These are phyloP conservation scores for Penicillium janthinellum DNA, from an alignment of 2,329 filamentous ascomycete genomes.

Conservation along the genomic window DNA sequence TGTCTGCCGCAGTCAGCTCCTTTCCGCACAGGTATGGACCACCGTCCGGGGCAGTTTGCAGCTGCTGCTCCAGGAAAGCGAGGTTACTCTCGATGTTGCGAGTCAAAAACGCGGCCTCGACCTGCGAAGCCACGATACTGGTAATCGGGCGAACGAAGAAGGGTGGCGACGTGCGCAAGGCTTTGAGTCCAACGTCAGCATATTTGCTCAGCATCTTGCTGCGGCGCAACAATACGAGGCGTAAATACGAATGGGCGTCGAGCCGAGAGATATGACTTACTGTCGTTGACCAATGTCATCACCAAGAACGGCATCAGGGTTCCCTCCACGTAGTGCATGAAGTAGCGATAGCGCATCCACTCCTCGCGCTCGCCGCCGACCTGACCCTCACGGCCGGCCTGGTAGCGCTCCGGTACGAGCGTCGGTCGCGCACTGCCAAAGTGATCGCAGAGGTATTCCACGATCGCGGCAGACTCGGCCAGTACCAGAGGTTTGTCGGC, in stretches of 20 bases:
- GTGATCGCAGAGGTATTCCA: slow-evolving; percentile 77
- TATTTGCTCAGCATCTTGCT: background rate
- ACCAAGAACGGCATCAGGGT: slow-evolving; percentile 74
- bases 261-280: slow-evolving; percentile 41
- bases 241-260: background rate
- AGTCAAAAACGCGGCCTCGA: slow-evolving; percentile 44
- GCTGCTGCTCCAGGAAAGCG: slow-evolving; percentile 48
- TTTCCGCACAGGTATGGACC: slow-evolving; percentile 47
- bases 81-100: slow-evolving; percentile 47
- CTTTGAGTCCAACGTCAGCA: slow-evolving; percentile 11
- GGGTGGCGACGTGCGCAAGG: slow-evolving; percentile 43
- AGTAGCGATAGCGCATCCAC: slow-evolving; percentile 66
- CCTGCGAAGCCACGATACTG: slow-evolving; percentile 52
- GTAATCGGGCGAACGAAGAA: slow-evolving; percentile 72
- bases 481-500: slow-evolving; percentile 60
- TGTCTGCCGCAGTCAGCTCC: slow-evolving; percentile 49
- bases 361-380: slow-evolving; percentile 61
- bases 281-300: slow-evolving; percentile 62
- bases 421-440: slow-evolving; percentile 48
- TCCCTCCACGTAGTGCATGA: slow-evolving; percentile 84
- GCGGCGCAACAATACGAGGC: background rate
- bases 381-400: slow-evolving; percentile 54
- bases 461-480: slow-evolving; percentile 79
- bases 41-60: slow-evolving; percentile 45
- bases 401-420: slow-evolving; percentile 56